Percentiles rank a stretch among this genome's conserved stretches.
Evolutionary conservation across 108 stramenopile species (phyloP).

Genomic region (Pseudonitzschia multiseries): DNA sequence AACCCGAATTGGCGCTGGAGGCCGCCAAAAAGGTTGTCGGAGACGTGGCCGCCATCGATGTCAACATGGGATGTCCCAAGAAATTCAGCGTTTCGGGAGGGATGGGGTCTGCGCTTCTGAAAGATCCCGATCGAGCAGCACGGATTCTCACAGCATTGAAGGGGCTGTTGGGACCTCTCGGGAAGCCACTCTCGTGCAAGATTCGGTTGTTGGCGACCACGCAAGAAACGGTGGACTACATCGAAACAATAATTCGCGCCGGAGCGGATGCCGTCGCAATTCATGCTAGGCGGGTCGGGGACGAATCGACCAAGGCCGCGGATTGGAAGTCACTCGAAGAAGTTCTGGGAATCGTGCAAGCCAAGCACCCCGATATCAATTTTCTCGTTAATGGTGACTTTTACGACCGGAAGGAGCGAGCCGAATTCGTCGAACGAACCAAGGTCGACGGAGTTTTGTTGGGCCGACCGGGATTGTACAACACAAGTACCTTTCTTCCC

Average conservation of each 20-base stretch:
- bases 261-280: slow-evolving; percentile 95
- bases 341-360: slow-evolving; percentile 60
- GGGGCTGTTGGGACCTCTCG: slow-evolving; percentile 14
- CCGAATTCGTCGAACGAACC: slow-evolving; percentile 49
- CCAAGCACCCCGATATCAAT: slow-evolving; percentile 50
- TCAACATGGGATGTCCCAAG: slow-evolving; percentile 99
- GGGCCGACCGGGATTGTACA: slow-evolving; percentile 92
- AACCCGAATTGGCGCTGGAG: slow-evolving; percentile 70
- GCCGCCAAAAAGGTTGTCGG: slow-evolving; percentile 77
- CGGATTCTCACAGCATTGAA: slow-evolving; percentile 67
- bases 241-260: slow-evolving; percentile 75
- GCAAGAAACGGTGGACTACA: slow-evolving; percentile 78
- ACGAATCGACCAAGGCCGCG: slow-evolving; percentile 62
- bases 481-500: slow-evolving; percentile 72
- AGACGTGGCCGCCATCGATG: slow-evolving; percentile 90
- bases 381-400: slow-evolving; percentile 92
- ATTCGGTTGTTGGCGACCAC: slow-evolving; percentile 87
- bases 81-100: slow-evolving; percentile 91
- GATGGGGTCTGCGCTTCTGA: slow-evolving; percentile 93
- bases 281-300: slow-evolving; percentile 76
- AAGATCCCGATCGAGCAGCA: slow-evolving; percentile 70
- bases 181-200: slow-evolving; percentile 88
- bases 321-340: slow-evolving; percentile 78
- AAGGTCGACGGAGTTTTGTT: slow-evolving; percentile 89
- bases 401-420: slow-evolving; percentile 80